A percentile compares a stretch with the other conserved stretches of the same genome.
Conservation (phyloP, 2,329 filamentous ascomycete genomes). For the Aureobasidium sp. region DNA sequence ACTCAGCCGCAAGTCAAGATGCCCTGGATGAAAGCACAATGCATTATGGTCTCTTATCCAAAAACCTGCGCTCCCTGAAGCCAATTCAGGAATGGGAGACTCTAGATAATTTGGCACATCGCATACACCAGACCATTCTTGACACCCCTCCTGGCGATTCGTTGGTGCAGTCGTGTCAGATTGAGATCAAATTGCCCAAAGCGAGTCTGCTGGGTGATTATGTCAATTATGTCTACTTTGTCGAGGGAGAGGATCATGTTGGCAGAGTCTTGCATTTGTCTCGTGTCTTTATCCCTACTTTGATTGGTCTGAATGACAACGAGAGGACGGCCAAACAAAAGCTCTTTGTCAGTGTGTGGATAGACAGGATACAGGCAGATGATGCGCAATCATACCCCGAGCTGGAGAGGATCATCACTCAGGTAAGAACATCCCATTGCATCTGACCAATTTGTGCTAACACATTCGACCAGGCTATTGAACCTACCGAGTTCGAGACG, state of each 20-base stretch:
- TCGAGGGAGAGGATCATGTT: slow-evolving; percentile 22
- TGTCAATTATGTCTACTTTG: slow-evolving; percentile 42
- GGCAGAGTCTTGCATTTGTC: slow-evolving; percentile 43
- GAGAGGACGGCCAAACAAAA: slow-evolving; percentile 61
- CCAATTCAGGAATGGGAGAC: slow-evolving; percentile 10
- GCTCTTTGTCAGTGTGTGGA: slow-evolving; percentile 55
- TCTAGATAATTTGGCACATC: slow-evolving; percentile 10
- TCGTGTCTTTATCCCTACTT: slow-evolving; percentile 55
- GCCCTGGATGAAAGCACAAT: slow-evolving; percentile 61
- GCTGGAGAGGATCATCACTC: slow-evolving; percentile 54
- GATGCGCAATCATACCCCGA: slow-evolving; percentile 45
- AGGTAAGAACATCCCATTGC: slow-evolving; percentile 41
- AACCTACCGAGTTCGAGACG: slow-evolving; percentile 40
- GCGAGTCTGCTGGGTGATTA: slow-evolving; percentile 59
- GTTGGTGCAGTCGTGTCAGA: slow-evolving; percentile 13
- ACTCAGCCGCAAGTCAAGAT: slow-evolving; percentile 52
- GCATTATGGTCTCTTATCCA: slow-evolving; percentile 67
- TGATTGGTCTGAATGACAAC: slow-evolving; percentile 67
- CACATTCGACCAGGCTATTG: slow-evolving; percentile 31
- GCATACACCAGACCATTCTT: slow-evolving; percentile 14
- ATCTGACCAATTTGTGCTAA: background rate
- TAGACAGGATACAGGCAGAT: slow-evolving; percentile 46
- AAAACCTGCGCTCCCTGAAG: slow-evolving; percentile 42
- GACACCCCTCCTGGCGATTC: slow-evolving; percentile 10
- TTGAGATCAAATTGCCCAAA: slow-evolving; percentile 54